Evolutionary conservation across 768 basidiomycete genomes (phyloP), one percentile per base, ranked within the genome.

Genomic region (Tremella mesenterica): DNA sequence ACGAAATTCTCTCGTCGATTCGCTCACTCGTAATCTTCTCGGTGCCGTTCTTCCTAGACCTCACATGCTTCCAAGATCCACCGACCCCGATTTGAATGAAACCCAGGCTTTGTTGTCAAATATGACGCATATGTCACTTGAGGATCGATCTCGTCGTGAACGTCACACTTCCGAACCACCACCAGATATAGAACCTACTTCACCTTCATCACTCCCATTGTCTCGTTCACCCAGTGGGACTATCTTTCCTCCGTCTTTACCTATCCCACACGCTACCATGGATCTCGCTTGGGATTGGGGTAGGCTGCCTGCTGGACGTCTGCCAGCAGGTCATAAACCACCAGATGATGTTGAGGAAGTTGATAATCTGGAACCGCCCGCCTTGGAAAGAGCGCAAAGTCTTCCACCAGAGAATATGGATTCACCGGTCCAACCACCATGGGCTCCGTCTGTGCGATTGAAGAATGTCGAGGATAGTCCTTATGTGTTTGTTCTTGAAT

Each of bases 251-350:
- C 30, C 39, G 8, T 43, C 48, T n/a, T n/a, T n/a, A 3, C 29
- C 39, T 31, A 34, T 48, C 7, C 36, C 43, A n/a, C 57, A 38
- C n/a, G 43, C 54, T 13, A 58, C 51, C 3, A 51, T 64, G 41
- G 85, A 87, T 65, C 90, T 90, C 63, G 85, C 86, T 5, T 92
- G 90, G 90, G 91, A 92, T 61, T 92, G 90, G 89, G 89, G 88
- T 25, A 83, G 80, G 18, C 87, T 92, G 64, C 91, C 88, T 26
- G 85, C 83, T n/a, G n/a, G n/a, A n/a, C n/a, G n/a, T n/a, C n/a
- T n/a, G n/a, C n/a, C n/a, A n/a, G 58, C 84, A 82, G 21, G 86
- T 86, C 3, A 39, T 46, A 30, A n/a, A n/a, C n/a, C 38, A 41
- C n/a, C 38, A 23, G 38, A 41, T 14, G 38, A 4, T 14, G 14